A percentile compares a stretch with the other conserved stretches of the same genome.
Evolutionary conservation across 257 asterid species (phyloP).

Genomic region (Solanum etuberosum): DNA sequence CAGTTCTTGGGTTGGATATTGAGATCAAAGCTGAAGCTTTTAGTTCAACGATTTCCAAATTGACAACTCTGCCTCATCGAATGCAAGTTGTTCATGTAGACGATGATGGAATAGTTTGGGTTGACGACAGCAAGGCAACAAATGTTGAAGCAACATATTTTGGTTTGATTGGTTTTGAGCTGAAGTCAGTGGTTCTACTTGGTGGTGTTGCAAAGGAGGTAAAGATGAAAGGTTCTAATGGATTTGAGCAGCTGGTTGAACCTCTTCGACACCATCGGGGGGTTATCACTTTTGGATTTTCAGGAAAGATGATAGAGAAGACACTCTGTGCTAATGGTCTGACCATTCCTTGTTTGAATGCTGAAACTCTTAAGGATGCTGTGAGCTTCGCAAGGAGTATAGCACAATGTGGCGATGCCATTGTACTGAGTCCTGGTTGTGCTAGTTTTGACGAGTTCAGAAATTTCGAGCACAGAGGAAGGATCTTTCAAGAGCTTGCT

Average conservation of each 20-base stretch:
- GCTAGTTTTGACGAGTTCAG: conserved; percentile 36
- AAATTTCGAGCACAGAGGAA: conserved; percentile 27
- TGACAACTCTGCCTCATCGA: conserved; percentile 25
- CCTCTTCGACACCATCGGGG: conserved; percentile 19
- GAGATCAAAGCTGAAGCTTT: conserved; percentile 16
- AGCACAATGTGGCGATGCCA: conserved; percentile 21
- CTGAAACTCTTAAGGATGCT: conserved; percentile 9
- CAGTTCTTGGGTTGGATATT: conserved; percentile 19
- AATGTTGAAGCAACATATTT: conserved; percentile 28
- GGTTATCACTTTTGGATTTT: conserved; percentile 31
- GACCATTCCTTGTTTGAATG: conserved; percentile 20
- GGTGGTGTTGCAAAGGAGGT: conserved; percentile 26
- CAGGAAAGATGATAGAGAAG: conserved; percentile 20
- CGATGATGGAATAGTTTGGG: conserved; percentile 13
- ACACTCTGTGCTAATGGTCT: conserved; percentile 18
- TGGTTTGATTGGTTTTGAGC: conserved; percentile 20
- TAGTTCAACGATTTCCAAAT: conserved; percentile 12
- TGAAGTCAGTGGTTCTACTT: conserved; percentile 19
- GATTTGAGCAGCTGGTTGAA: conserved; percentile 25
- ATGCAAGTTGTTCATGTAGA: conserved; percentile 25
- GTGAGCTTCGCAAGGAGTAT: conserved; percentile 20
- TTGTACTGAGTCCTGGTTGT: conserved; percentile 25
- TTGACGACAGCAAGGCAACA: conserved; percentile 35
- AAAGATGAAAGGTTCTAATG: conserved; percentile 8
- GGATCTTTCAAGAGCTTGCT: conserved; percentile 26